phyloP scores from a whole-genome alignment of 108 stramenopile genomes.

The Cylindrotheca closterium region DNA sequence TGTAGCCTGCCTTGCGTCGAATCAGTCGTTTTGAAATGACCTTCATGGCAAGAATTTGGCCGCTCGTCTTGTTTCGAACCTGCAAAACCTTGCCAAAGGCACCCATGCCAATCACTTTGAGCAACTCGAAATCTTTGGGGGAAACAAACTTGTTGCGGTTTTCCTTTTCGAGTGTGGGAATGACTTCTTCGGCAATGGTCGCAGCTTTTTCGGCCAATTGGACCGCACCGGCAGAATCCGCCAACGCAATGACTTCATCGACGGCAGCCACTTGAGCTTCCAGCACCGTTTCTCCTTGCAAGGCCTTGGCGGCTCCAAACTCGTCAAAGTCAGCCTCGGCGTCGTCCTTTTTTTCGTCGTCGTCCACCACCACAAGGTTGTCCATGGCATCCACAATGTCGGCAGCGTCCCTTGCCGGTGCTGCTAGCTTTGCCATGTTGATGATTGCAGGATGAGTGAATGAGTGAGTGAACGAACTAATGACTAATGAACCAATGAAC shows the following conservation, averaged over 20 bases:
- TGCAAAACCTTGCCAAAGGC: slow-evolving; percentile 98
- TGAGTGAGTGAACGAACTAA: too few relatives aligned
- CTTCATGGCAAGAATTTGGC: slow-evolving; percentile 94
- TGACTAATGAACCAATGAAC: neutral
- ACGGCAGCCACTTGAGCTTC: slow-evolving; percentile 26
- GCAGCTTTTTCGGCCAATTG: neutral
- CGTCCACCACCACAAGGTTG: neutral
- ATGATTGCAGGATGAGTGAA: neutral
- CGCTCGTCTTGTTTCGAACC: slow-evolving; percentile 76
- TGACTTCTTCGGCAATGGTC: neutral
- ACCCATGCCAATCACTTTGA: slow-evolving; percentile 95
- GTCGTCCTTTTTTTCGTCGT: neutral
- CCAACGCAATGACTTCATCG: neutral
- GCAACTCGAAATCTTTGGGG: slow-evolving; percentile 85
- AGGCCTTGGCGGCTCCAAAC: slow-evolving; percentile 15
- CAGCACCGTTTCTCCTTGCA: slow-evolving; percentile 22
- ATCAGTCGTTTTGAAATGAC: slow-evolving; percentile 93
- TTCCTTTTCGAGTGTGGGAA: neutral
- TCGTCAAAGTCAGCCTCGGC: slow-evolving; percentile 27
- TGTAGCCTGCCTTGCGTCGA: slow-evolving; percentile 70
- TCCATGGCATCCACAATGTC: slow-evolving; percentile 25
- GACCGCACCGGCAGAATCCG: slow-evolving; percentile 1
- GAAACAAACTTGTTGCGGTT: slow-evolving; percentile 51
- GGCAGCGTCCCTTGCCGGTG: slow-evolving; percentile 9
- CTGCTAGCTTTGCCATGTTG: neutral